A percentile compares a stretch with the other conserved stretches of the same genome.
Evolutionary conservation across 371 early-diverging fungal species (phyloP).

Genomic region (Mucor velutinosus): DNA sequence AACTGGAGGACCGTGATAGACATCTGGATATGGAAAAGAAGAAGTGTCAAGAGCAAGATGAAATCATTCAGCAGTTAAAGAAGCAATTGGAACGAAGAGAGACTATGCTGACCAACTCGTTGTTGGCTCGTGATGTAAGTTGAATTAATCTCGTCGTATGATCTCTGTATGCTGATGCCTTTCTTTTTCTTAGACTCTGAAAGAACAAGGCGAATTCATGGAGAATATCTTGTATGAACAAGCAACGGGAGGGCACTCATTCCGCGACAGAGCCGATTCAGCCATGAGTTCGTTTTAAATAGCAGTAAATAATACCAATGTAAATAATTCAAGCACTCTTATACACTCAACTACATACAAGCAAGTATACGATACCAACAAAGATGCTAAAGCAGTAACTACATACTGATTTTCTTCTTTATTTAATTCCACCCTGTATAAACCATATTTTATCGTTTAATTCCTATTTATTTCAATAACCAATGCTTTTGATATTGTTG

Average conservation of each 20-base stretch:
- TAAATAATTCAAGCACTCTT: not conserved
- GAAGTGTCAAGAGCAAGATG: not conserved
- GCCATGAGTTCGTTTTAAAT: constrained; percentile 13
- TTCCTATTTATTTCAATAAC: too few relatives aligned
- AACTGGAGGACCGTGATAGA: constrained; percentile 16
- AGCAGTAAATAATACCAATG: not conserved
- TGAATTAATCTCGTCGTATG: not conserved
- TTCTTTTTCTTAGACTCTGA: constrained; percentile 23
- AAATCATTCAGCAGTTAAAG: constrained; percentile 9
- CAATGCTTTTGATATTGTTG: too few relatives aligned
- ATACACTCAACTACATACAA: not conserved
- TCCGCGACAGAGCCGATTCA: constrained; percentile 11
- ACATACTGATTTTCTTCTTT: not conserved
- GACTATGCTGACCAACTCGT: constrained; percentile 23
- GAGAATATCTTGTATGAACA: constrained; percentile 46
- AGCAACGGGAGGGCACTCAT: constrained; percentile 35
- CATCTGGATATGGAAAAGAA: constrained; percentile 2
- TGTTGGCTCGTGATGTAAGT: constrained; percentile 37
- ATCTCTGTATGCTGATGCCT: not conserved
- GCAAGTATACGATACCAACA: not conserved
- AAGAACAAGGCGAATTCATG: constrained; percentile 42
- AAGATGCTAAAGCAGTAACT: not conserved
- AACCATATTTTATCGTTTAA: not conserved
- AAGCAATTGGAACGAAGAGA: constrained; percentile 32
- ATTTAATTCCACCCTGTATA: not conserved